Evolutionary conservation across 345 rosid species (phyloP), one percentile per base, ranked within the genome.

Genomic region (Clarkia xantiana): DNA sequence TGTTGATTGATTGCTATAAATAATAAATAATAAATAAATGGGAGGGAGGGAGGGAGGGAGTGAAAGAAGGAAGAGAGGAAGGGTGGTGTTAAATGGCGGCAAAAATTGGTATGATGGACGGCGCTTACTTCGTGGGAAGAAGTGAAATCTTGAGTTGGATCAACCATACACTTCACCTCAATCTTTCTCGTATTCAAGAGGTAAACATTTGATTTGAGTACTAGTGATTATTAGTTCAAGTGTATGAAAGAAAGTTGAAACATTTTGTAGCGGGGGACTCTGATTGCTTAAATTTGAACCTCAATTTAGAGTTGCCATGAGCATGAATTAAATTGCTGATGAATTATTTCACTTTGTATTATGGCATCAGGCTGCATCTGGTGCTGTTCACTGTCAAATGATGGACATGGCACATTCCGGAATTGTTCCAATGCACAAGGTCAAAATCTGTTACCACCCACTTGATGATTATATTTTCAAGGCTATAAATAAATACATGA

Each of bases 321-420:
- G 5, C 9, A 29, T 29, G 36, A 29, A 29, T 5, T 29, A 7
- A 29, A 5, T 29, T 29, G 36, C 36, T 29, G 7, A 29, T 29
- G 9, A 29, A 29, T 29, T 29, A 1, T 10, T 29, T 29, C 8
- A 29, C 8, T 7, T 29, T 63, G 36, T 4, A 29, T 29, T 29
- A 29, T 29, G 36, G 8, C 36, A 29, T 63, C 46, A 82, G 94
- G 96, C 89, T 75, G 96, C 98, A 62, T 91, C 98, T 0, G 98
- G 96, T 62, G 98, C 98, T 53, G 94, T 91, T 52, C 98, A 86
- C 54, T 91, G 98, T 57, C 98, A 91, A 66, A 75, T 91, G 89
- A 53, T 91, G 70, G 98, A 91, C 66, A 78, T 86, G 90, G 81
- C 94, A 18, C 80, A 76, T 66, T 94, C 98, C 3, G 96, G 98